These are phyloP conservation scores for Nitzschia sp. DNA, from an alignment of 108 stramenopile genomes.

Conservation along the genomic window DNA sequence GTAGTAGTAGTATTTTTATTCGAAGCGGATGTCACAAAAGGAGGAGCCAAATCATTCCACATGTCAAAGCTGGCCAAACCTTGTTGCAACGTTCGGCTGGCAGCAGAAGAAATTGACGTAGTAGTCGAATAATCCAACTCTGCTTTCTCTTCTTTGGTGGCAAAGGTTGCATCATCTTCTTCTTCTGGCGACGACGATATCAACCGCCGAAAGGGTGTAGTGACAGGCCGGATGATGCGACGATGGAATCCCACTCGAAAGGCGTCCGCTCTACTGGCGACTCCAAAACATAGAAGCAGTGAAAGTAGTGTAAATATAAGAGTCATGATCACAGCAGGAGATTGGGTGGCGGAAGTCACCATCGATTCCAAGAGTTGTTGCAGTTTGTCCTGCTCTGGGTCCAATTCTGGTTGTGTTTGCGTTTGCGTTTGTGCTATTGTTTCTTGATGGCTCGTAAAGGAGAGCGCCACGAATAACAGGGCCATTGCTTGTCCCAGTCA, in stretches of 20 bases:
- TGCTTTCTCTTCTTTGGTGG: no score
- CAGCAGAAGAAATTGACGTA: neutral
- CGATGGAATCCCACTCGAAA: neutral
- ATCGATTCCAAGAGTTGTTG: no score
- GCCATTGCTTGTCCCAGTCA: no score
- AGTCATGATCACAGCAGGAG: no score
- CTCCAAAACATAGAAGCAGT: neutral
- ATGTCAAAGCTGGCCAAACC: neutral
- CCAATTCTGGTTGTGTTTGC: no score
- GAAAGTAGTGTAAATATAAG: neutral
- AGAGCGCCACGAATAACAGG: no score
- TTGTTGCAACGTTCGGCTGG: neutral
- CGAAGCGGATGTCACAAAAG: conserved; percentile 1
- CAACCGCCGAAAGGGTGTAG: neutral
- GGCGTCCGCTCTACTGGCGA: neutral
- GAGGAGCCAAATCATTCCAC: conserved; percentile 15
- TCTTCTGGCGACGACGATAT: neutral
- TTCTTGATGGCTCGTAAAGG: no score
- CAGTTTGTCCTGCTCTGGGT: no score
- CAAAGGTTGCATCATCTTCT: neutral
- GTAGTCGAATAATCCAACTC: neutral
- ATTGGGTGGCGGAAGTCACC: no score
- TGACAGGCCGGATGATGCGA: neutral
- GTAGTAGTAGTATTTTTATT: no score
- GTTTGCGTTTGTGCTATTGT: no score